Evolutionary conservation across 169 alveolate genomes (phyloP).

Genomic region (Perkinsus olseni): DNA sequence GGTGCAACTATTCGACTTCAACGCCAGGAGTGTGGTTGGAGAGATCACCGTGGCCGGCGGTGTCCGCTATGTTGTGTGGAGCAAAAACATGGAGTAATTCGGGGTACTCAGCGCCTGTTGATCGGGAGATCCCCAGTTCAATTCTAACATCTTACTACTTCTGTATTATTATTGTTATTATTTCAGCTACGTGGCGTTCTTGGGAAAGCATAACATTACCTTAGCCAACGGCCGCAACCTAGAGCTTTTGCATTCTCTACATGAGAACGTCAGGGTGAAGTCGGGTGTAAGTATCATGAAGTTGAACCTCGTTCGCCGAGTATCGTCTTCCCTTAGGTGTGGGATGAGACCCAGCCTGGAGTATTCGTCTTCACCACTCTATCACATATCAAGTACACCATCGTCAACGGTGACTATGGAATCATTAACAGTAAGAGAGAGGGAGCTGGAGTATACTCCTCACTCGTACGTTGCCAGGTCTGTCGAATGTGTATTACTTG

Average conservation of each 20-base stretch:
- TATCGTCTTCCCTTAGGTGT: not conserved
- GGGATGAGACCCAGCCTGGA: not conserved
- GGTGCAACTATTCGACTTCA: not conserved
- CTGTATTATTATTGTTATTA: constrained; percentile 20
- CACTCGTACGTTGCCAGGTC: no score
- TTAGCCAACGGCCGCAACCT: constrained; percentile 20
- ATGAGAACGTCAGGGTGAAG: constrained; percentile 53
- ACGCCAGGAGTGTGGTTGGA: constrained; percentile 7
- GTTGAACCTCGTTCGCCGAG: not conserved
- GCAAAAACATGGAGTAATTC: not conserved
- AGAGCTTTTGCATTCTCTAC: constrained; percentile 39
- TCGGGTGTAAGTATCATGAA: constrained; percentile 30
- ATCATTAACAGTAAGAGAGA: constrained; percentile 31
- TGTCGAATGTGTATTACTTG: not conserved
- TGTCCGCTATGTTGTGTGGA: constrained; percentile 42
- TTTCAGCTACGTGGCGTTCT: constrained; percentile 34
- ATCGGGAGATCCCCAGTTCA: no score
- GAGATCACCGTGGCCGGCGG: constrained; percentile 25
- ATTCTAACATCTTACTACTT: not conserved
- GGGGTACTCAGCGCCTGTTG: not conserved
- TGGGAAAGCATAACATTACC: constrained; percentile 37
- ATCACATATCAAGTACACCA: constrained; percentile 46
- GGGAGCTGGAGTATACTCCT: not conserved
- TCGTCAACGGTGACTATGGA: constrained; percentile 48
- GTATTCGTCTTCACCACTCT: constrained; percentile 46